Evolutionary conservation across 371 early-diverging fungal species (phyloP).

Genomic region (Choanephora cucurbitarum): DNA sequence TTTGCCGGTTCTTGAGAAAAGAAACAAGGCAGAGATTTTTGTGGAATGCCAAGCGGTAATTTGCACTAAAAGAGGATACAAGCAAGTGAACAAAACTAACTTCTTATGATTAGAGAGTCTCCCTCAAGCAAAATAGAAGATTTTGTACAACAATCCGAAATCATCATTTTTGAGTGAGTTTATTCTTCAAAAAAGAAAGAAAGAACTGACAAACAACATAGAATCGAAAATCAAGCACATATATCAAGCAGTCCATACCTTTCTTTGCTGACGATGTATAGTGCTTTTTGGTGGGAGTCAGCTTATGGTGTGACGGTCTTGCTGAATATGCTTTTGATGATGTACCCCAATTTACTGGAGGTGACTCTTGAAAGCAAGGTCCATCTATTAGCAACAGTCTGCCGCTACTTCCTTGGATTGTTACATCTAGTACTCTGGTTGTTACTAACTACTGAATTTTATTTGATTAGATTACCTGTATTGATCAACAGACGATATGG

Average conservation of each 20-base stretch:
- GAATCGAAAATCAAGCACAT: constrained; percentile 53
- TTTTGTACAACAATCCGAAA: constrained; percentile 52
- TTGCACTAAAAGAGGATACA: background rate
- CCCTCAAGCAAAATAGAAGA: constrained; percentile 58
- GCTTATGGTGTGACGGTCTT: constrained; percentile 46
- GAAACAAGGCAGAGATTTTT: constrained; percentile 56
- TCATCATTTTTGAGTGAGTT: constrained; percentile 54
- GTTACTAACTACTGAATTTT: constrained; percentile 49
- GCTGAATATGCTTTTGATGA: constrained; percentile 42
- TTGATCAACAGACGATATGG: constrained; percentile 45
- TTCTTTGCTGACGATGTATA: constrained; percentile 42
- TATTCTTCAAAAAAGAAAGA: background rate
- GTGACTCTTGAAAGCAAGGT: background rate
- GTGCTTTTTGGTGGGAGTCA: constrained; percentile 53
- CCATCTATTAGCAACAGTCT: background rate
- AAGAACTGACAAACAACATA: background rate
- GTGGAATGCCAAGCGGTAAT: constrained; percentile 50
- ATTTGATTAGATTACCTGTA: constrained; percentile 53
- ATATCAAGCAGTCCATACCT: constrained; percentile 44
- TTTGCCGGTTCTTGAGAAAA: constrained; percentile 50
- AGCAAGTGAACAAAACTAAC: too few species aligned
- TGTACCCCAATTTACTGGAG: constrained; percentile 24
- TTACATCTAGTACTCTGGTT: constrained; percentile 45
- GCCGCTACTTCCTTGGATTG: constrained; percentile 30
- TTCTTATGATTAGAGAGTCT: constrained; percentile 41